Evolutionary conservation across 139 green algal genomes (phyloP), one percentile per base, ranked within the genome.

Genomic region (Desmodesmus armatus): DNA sequence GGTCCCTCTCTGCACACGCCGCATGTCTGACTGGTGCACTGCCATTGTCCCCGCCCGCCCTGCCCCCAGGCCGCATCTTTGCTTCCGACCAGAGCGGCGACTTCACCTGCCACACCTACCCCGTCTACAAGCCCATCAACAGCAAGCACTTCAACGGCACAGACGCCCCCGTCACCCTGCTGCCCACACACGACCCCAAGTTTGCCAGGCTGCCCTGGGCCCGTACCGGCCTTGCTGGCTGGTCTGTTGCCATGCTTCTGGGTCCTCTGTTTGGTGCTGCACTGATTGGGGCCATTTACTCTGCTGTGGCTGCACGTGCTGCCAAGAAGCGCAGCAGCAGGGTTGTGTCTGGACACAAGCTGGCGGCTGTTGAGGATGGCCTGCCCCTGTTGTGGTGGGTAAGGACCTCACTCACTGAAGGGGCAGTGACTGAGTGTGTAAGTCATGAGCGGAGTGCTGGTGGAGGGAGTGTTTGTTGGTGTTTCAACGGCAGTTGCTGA

Each of bases 21-120:
- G n/a, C n/a, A n/a, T n/a, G n/a, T n/a, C n/a, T n/a, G n/a, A n/a
- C n/a, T n/a, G n/a, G n/a, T n/a, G n/a, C n/a, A n/a, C n/a, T n/a
- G n/a, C n/a, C 60, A 5, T 70, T n/a, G 17, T 7, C 35, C 9
- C 60, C 15, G 9, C 60, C 15, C 9, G 27, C 31, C 27, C n/a
- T n/a, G n/a, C n/a, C n/a, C n/a, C n/a, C n/a, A n/a, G n/a, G 80
- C 25, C 72, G 80, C 27, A 80, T 86, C 23, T 86, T 86, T 44
- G 80, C 69, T 1, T 71, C 69, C 25, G 62, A 60, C 33, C 70
- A 79, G 66, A 55, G 17, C 25, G 55, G 80, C 2, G 80, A 80
- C 41, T 86, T 80, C 51, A 86, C 80, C 5, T 86, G 80, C 80
- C 70, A 86, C n/a, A 86, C 80, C 7, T 86, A 86, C 39, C 80